Conservation (phyloP, 257 asterid genomes). For the Euphrasia confusa region DNA sequence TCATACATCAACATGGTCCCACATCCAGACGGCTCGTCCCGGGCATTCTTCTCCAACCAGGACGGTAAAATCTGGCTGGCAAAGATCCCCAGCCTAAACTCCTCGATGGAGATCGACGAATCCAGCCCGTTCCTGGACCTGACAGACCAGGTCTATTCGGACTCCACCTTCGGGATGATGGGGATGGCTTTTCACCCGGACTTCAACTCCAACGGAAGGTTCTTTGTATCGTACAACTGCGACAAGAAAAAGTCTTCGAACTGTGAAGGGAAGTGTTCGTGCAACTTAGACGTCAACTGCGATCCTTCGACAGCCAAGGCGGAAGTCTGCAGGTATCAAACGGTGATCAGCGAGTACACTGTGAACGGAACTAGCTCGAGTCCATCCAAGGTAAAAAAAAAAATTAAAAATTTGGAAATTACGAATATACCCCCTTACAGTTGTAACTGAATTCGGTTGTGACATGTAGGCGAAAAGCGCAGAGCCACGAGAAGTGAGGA, state of each 20-base stretch:
- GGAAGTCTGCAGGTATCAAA: background rate
- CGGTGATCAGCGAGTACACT: background rate
- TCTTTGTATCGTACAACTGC: slow-evolving; percentile 69
- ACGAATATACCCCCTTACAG: too few species aligned
- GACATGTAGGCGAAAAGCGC: slow-evolving; percentile 53
- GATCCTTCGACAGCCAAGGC: background rate
- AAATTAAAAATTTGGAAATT: too few species aligned
- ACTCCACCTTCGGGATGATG: slow-evolving; percentile 71
- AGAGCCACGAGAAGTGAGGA: slow-evolving; percentile 60
- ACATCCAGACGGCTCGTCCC: slow-evolving; percentile 88
- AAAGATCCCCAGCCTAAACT: slow-evolving; percentile 69
- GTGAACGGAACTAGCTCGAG: background rate
- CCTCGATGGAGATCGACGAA: slow-evolving; percentile 60
- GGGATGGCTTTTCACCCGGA: slow-evolving; percentile 91
- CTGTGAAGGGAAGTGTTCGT: background rate
- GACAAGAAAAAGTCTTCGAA: slow-evolving; percentile 49
- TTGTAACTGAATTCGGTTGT: background rate
- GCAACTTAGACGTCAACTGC: background rate
- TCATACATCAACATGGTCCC: slow-evolving; percentile 78
- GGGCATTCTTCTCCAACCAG: slow-evolving; percentile 71
- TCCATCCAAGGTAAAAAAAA: background rate
- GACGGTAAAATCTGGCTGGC: slow-evolving; percentile 84
- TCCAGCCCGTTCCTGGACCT: slow-evolving; percentile 78
- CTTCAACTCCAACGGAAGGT: slow-evolving; percentile 27
- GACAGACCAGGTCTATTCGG: slow-evolving; percentile 69